A percentile compares a stretch with the other conserved stretches of the same genome.
These are phyloP conservation scores for Lodderomyces elongisporus DNA, from an alignment of 1,139 yeast genomes.

Conservation along the genomic window DNA sequence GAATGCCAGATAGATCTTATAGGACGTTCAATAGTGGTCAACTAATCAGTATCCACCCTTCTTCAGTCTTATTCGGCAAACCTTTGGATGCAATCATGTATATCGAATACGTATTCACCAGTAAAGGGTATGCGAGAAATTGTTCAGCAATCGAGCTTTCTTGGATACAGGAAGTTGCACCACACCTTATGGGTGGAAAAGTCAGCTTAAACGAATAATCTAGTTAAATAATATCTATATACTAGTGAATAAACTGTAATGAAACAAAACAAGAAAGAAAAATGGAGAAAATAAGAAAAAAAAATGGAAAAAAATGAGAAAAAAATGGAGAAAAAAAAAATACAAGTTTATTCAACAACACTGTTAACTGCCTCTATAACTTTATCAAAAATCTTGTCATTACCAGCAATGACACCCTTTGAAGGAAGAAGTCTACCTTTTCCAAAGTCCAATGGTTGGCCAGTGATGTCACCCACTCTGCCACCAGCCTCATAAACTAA, in stretches of 20 bases:
- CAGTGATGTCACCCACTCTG: constrained; percentile 75
- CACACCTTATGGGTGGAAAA: constrained; percentile 53
- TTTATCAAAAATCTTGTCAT: constrained; percentile 51
- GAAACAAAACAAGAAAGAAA: too few relatives aligned
- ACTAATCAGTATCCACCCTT: constrained; percentile 84
- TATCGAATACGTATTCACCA: constrained; percentile 88
- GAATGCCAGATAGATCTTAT: constrained; percentile 92
- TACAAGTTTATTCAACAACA: constrained; percentile 44
- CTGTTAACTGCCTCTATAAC: constrained; percentile 39
- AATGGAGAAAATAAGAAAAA: too few relatives aligned
- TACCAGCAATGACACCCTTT: constrained; percentile 91
- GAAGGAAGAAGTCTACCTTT: constrained; percentile 74
- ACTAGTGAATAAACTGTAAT: too few relatives aligned
- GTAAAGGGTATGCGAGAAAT: constrained; percentile 87
- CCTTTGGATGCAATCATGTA: constrained; percentile 85
- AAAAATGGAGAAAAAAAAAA: constrained; percentile 10
- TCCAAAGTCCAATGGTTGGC: constrained; percentile 77
- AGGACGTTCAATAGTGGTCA: constrained; percentile 80
- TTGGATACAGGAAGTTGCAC: constrained; percentile 86
- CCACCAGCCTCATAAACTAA: constrained; percentile 91
- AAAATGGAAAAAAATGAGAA: too few relatives aligned
- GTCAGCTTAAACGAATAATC: constrained; percentile 14
- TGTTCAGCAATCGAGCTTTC: constrained; percentile 78
- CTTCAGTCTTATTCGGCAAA: constrained; percentile 80
- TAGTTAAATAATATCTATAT: neutral